A percentile compares a stretch with the other conserved stretches of the same genome.
These are phyloP conservation scores for Saprolegnia parasitica DNA, from an alignment of 352 stramenopile species.

Conservation along the genomic window DNA sequence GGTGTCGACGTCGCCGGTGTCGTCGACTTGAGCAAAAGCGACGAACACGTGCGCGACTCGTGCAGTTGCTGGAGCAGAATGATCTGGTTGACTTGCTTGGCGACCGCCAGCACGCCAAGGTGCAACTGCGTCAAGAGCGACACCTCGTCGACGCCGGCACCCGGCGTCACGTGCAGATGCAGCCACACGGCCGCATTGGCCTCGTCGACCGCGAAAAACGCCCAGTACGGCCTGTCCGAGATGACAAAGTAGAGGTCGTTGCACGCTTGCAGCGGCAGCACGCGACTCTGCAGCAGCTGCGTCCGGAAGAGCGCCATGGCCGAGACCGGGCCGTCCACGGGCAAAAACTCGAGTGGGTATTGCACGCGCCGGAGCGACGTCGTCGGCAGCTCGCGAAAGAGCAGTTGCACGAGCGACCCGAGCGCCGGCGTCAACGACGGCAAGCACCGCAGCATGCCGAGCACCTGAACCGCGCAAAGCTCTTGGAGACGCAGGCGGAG, in stretches of 20 bases:
- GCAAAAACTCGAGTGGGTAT: slow-evolving; percentile 71
- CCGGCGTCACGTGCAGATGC: slow-evolving; percentile 40
- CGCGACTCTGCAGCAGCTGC: slow-evolving; percentile 34
- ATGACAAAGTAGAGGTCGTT: slow-evolving; percentile 68
- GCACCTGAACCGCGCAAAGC: slow-evolving; percentile 76
- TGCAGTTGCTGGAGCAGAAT: slow-evolving; percentile 79
- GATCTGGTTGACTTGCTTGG: slow-evolving; percentile 81
- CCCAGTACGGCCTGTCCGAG: slow-evolving; percentile 47
- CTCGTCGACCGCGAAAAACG: slow-evolving; percentile 59
- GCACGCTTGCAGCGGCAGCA: slow-evolving; percentile 33
- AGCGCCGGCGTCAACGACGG: slow-evolving; percentile 65
- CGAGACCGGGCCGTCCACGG: slow-evolving; percentile 53
- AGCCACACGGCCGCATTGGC: slow-evolving; percentile 52
- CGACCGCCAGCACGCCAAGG: slow-evolving; percentile 56
- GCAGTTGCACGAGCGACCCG: slow-evolving; percentile 53
- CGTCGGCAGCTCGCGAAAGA: slow-evolving; percentile 65
- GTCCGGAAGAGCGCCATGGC: slow-evolving; percentile 58
- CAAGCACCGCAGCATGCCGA: slow-evolving; percentile 63
- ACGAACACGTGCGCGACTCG: slow-evolving; percentile 72
- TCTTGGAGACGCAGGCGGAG: slow-evolving; percentile 75
- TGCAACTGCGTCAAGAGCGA: slow-evolving; percentile 66
- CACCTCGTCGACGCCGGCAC: slow-evolving; percentile 45
- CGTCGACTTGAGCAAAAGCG: slow-evolving; percentile 43
- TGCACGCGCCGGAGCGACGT: slow-evolving; percentile 55
- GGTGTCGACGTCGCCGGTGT: background rate